phyloP scores from a whole-genome alignment of 257 asterid species.

The Jacaranda copaia region DNA sequence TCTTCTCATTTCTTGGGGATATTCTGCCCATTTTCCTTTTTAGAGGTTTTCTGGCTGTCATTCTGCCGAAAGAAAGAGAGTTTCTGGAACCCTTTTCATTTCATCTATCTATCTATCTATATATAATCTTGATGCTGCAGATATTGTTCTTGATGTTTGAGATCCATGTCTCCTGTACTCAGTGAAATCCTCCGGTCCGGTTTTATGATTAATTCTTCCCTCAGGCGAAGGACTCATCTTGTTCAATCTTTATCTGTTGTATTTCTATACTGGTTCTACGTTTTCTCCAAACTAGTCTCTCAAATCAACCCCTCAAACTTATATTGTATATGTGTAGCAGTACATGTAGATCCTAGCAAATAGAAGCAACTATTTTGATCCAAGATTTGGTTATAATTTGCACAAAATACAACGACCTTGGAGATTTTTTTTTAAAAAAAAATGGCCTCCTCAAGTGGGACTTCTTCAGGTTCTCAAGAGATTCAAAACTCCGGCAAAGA shows the following conservation, averaged over 20 bases:
- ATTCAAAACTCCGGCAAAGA: conserved; percentile 50
- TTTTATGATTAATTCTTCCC: conserved; percentile 56
- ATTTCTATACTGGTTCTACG: conserved; percentile 92
- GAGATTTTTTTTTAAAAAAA: too few species aligned
- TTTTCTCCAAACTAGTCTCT: conserved; percentile 52
- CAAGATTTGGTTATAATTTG: background rate
- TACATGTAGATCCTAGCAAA: background rate
- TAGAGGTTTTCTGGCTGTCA: conserved; percentile 1
- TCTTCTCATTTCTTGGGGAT: background rate
- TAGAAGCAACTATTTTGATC: background rate
- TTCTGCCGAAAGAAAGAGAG: background rate
- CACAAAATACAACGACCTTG: background rate
- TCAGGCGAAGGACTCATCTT: conserved; percentile 66
- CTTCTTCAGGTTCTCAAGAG: conserved; percentile 53
- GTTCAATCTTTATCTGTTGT: conserved; percentile 92
- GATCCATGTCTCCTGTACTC: conserved; percentile 67
- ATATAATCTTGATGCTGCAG: conserved; percentile 43
- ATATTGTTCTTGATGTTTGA: conserved; percentile 40
- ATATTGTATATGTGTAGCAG: background rate
- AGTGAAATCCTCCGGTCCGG: conserved; percentile 69
- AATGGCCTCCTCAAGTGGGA: conserved; percentile 67
- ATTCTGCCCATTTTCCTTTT: background rate
- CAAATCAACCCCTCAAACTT: background rate
- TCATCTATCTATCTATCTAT: too few species aligned
- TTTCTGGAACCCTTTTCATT: background rate